Evolutionary conservation across 805 yeast genomes (phyloP), one percentile per base, ranked within the genome.

Genomic region (Ogataea chonburiensis): DNA sequence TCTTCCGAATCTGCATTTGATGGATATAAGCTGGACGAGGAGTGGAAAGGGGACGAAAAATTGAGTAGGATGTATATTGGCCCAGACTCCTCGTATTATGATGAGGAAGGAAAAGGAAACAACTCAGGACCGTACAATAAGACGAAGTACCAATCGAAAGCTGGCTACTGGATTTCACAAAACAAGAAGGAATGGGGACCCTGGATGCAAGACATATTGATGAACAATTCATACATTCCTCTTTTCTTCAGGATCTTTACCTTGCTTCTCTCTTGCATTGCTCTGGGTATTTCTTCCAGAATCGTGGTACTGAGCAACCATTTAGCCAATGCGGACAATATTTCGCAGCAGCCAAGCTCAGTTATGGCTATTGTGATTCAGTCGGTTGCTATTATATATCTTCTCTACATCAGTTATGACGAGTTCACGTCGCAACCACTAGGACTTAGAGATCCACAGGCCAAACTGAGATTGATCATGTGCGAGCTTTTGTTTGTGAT

Each of bases 341-440:
- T 86, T 6, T 66, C 72, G 6, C 95, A 85, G 55, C 88, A 85
- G 53, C 83, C 98, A 12, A 81, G 95, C 49, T 86, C 98, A 0
- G 79, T 89, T 28, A 87, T 93, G 95, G 93, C 97, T 3, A 73
- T 93, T 2, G 79, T 79, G 34, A 95, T 91, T 4, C 91, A 88
- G 53, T 67, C 86, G 18, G 68, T 79, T 43, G 95, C 96, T 3
- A 62, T 86, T 17, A 72, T 77, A 0, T 93, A 93, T 56, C 71
- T 88, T 38, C 62, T 80, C 3, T 88, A 86, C 60, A 86, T 91
- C 57, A 79, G 95, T 2, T 79, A 78, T 52, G 98, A 93, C 60
- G 98, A 93, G 60, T 91, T 86, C 60, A 74, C 81, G 16, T 94
- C 96, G 10, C 83, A 86, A 55, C 98, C 98, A 0, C 60, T 93